A percentile compares a stretch with the other conserved stretches of the same genome.
phyloP scores from a whole-genome alignment of 2,329 filamentous ascomycete species.

The Cadophora luteo-olivacea region DNA sequence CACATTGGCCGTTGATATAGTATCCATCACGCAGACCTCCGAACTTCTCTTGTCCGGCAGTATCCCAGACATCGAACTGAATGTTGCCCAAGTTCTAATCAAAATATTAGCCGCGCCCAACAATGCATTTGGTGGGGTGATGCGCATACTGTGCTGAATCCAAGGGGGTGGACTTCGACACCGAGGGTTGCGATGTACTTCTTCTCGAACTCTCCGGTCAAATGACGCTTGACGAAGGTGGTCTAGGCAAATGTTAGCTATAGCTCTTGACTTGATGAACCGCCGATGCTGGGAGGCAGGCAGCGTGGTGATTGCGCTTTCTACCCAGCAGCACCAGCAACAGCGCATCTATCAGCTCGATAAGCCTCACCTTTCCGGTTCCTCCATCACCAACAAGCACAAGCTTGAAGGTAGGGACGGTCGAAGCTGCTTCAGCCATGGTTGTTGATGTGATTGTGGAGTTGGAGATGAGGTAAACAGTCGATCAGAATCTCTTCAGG shows the following conservation, averaged over 20 bases:
- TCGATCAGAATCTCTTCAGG: conserved; percentile 28
- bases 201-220: conserved; percentile 99
- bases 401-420: conserved; percentile 93
- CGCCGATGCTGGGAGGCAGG: conserved; percentile 35
- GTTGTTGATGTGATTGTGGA: conserved; percentile 41
- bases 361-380: conserved; percentile 88
- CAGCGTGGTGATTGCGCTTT: conserved; percentile 23
- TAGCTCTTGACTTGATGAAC: conserved; percentile 28
- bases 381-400: conserved; percentile 99
- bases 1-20: conserved; percentile 99
- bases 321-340: conserved; percentile 24
- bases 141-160: conserved; percentile 90
- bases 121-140: conserved; percentile 11
- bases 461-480: conserved; percentile 33
- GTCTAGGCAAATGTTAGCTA: conserved; percentile 65
- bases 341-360: conserved; percentile 19
- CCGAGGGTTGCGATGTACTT: conserved; percentile 99
- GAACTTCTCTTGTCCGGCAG: conserved; percentile 99
- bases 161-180: conserved; percentile 98
- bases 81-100: conserved; percentile 89
- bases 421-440: conserved; percentile 68
- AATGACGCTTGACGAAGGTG: conserved; percentile 99
- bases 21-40: conserved; percentile 99
- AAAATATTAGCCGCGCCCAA: conserved; percentile 11
- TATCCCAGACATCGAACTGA: conserved; percentile 99